Conservation (phyloP, 257 asterid species). For the Handroanthus guayacan region DNA sequence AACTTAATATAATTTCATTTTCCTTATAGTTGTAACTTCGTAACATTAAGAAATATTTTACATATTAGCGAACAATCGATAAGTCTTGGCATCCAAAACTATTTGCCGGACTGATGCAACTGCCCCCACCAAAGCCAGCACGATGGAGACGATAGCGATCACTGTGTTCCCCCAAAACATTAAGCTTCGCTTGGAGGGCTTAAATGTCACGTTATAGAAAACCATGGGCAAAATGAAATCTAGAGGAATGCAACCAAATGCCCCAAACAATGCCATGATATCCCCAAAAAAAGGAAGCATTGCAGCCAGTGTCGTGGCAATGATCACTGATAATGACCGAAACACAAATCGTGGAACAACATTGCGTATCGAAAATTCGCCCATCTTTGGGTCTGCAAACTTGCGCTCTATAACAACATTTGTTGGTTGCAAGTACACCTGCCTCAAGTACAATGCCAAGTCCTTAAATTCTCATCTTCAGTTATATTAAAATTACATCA, state of each 20-base stretch:
- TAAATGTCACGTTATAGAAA: constrained; percentile 63
- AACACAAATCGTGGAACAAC: constrained; percentile 53
- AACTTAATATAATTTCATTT: too few species aligned
- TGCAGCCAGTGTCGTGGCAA: constrained; percentile 67
- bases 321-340: constrained; percentile 55
- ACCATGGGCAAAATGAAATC: constrained; percentile 75
- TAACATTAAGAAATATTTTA: constrained; percentile 3
- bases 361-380: constrained; percentile 52
- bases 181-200: constrained; percentile 50
- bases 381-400: constrained; percentile 61
- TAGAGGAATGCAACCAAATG: constrained; percentile 70
- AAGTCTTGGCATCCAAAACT: constrained; percentile 62
- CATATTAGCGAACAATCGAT: constrained; percentile 61
- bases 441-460: not conserved
- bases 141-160: constrained; percentile 53
- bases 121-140: constrained; percentile 54
- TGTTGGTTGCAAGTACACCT: constrained; percentile 76
- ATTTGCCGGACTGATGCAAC: constrained; percentile 71
- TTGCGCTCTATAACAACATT: constrained; percentile 59
- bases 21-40: too few species aligned
- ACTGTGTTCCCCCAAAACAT: constrained; percentile 54
- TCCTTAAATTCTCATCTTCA: too few species aligned
- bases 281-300: constrained; percentile 86
- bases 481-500: too few species aligned
- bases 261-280: constrained; percentile 74